Percentiles rank a stretch among this genome's conserved stretches.
Evolutionary conservation across 2,329 filamentous ascomycete genomes (phyloP).

Genomic region (Zasmidium citrigriseum): DNA sequence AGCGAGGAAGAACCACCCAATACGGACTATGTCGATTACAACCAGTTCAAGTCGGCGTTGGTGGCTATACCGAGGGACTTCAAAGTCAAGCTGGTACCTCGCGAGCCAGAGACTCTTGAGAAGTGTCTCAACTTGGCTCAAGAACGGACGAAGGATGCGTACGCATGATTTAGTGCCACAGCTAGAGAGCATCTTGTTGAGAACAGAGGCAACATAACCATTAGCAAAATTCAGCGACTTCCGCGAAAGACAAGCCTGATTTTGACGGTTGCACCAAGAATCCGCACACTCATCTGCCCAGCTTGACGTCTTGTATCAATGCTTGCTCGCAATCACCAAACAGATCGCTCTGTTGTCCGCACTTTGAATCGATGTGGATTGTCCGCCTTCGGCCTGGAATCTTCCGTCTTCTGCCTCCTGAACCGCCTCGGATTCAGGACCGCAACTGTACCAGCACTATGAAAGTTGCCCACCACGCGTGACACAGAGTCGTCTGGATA

Average conservation of each 20-base stretch:
- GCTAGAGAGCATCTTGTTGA: too few species aligned
- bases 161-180: constrained; percentile 34
- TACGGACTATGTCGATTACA: constrained; percentile 64
- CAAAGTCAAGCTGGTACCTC: constrained; percentile 57
- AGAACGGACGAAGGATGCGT: constrained; percentile 50
- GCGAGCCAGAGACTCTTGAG: constrained; percentile 43
- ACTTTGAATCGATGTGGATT: background rate
- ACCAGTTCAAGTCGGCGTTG: constrained; percentile 60
- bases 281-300: too few species aligned
- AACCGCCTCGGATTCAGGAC: constrained; percentile 1
- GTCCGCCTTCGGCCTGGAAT: background rate
- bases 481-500: background rate
- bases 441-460: background rate
- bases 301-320: too few species aligned
- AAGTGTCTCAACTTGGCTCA: constrained; percentile 48
- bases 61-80: constrained; percentile 63
- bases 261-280: too few species aligned
- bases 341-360: background rate
- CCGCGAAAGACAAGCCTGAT: too few species aligned
- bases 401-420: background rate
- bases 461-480: background rate
- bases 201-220: background rate
- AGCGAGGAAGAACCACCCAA: constrained; percentile 55
- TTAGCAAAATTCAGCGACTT: background rate
- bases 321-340: too few species aligned